Evolutionary conservation across 2,329 filamentous ascomycete genomes (phyloP).

Genomic region (Neopestalotiopsis sp.): DNA sequence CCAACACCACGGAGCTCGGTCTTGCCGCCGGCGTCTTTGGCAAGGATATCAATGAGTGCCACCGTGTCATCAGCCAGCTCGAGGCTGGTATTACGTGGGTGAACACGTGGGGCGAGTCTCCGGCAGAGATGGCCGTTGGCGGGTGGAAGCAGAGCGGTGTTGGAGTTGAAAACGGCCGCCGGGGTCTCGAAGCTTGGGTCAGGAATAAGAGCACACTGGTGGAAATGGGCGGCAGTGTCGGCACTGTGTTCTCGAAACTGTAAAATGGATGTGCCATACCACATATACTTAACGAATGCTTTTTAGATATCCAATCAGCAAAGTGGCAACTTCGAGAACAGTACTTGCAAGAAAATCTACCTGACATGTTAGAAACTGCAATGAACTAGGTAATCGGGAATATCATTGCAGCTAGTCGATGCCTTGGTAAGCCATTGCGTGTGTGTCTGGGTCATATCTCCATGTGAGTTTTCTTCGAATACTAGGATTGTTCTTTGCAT

Average conservation of each 20-base stretch:
- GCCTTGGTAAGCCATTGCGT: no score
- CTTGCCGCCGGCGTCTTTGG: conserved; percentile 87
- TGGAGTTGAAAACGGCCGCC: conserved; percentile 83
- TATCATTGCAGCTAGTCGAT: no score
- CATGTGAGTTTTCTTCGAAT: no score
- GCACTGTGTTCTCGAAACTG: conserved; percentile 76
- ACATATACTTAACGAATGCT: no score
- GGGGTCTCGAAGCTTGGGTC: conserved; percentile 81
- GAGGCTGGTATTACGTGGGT: conserved; percentile 91
- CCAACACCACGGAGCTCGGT: conserved; percentile 78
- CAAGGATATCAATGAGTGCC: conserved; percentile 73
- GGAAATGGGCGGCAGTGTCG: conserved; percentile 75
- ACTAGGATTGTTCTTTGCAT: no score
- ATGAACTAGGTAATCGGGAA: no score
- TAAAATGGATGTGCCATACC: conserved; percentile 37
- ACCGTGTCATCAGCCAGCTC: conserved; percentile 71
- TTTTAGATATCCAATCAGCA: no score
- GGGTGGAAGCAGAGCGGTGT: conserved; percentile 92
- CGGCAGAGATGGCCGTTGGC: conserved; percentile 90
- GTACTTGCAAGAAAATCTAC: no score
- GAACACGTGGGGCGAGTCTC: conserved; percentile 92
- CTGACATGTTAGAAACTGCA: no score
- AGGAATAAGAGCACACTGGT: conserved; percentile 88
- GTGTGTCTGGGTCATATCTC: no score
- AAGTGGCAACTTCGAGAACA: no score